Conservation (phyloP, 768 basidiomycete genomes). For the Mycena sanguinolenta region DNA sequence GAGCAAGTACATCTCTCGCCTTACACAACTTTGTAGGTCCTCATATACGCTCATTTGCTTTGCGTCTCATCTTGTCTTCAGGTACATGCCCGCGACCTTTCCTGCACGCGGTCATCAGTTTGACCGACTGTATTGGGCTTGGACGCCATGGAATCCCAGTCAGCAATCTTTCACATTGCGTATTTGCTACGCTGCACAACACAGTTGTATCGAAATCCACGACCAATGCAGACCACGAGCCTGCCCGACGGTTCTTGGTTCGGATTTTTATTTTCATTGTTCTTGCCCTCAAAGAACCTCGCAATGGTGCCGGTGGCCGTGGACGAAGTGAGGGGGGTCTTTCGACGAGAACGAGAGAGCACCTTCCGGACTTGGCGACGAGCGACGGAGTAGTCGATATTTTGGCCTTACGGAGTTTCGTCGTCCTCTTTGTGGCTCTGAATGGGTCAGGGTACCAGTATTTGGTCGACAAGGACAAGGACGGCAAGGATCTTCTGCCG, state of each 20-base stretch:
- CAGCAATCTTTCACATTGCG: neutral
- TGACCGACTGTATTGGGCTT: neutral
- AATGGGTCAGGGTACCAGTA: too few relatives aligned
- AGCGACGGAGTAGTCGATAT: neutral
- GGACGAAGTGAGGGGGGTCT: too few relatives aligned
- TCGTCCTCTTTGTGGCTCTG: too few relatives aligned
- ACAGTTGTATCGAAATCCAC: neutral
- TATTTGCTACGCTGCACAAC: neutral
- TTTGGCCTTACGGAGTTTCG: neutral
- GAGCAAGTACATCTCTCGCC: too few relatives aligned
- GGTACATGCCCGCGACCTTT: neutral
- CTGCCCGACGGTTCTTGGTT: neutral
- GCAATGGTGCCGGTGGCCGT: neutral
- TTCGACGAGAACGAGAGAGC: neutral
- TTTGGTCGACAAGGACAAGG: too few relatives aligned
- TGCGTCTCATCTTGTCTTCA: too few relatives aligned
- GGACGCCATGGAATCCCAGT: neutral
- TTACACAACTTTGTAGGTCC: too few relatives aligned
- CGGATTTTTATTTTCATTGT: slow-evolving; percentile 1
- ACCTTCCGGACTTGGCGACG: neutral
- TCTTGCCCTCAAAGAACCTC: neutral
- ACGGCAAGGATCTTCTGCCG: too few relatives aligned
- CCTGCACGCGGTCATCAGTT: neutral
- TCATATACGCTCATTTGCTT: too few relatives aligned
- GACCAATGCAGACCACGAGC: slow-evolving; percentile 9